Conservation (phyloP, 169 alveolate genomes). For the Blepharisma undulans region DNA sequence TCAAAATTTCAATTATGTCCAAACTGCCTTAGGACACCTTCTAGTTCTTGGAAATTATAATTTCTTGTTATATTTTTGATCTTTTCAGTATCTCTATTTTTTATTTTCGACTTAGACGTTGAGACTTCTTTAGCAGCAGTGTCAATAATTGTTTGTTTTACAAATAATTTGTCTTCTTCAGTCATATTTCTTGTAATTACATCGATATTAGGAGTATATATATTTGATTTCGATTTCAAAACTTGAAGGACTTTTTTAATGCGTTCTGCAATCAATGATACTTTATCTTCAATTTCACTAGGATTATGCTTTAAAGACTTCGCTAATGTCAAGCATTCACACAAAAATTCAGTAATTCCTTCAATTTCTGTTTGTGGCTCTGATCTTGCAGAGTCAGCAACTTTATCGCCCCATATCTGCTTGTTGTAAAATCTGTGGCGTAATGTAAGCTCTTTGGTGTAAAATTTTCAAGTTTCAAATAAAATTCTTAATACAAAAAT, state of each 20-base stretch:
- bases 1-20: slow-evolving; percentile 23
- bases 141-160: background rate
- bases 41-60: background rate
- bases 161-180: background rate
- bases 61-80: background rate
- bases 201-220: background rate
- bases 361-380: background rate
- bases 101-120: background rate
- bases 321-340: background rate
- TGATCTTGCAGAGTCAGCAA: background rate
- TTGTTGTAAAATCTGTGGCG: background rate
- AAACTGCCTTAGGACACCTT: background rate
- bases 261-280: background rate
- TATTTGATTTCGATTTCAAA: background rate
- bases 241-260: background rate
- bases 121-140: background rate
- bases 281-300: background rate
- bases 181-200: background rate
- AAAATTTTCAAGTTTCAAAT: background rate
- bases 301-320: background rate
- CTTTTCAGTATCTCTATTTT: background rate
- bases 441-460: background rate
- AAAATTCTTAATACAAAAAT: background rate
- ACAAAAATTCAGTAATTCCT: background rate
- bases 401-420: background rate